Evolutionary conservation across 2,329 filamentous ascomycete species (phyloP), one percentile per base, ranked within the genome.

Genomic region (Cladosporium sphaerospermum): DNA sequence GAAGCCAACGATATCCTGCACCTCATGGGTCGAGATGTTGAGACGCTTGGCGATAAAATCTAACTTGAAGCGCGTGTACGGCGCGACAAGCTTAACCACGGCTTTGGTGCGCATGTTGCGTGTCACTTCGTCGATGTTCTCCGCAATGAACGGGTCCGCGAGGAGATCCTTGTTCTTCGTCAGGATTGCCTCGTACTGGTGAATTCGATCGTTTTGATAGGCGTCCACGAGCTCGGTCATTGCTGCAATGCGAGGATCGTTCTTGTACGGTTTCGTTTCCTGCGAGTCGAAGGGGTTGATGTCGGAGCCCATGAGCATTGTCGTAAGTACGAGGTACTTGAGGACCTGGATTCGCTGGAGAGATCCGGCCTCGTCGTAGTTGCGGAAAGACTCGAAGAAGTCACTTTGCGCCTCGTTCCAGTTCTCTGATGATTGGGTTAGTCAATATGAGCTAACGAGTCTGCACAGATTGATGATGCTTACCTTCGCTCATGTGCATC

Each of bases 281-380:
- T 97, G 93, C 8, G 91, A 96, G 71, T 97, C 92, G 69, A 99
- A 97, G 0, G 93, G 93, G 69, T 97, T 97, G 80, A 99, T 99
- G 70, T 95, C 84, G 39, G 92, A 96, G 68, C 92, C 91, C 88
- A 96, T 96, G 54, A 99, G 78, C 93, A 99, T 97, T 40, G 92
- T 97, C 23, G 92, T 92, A 55, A 99, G 80, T 31, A 99, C 86
- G 31, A 99, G 81, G 66, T 99, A 99, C 73, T 96, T 97, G 62
- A 99, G 82, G 13, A 97, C 93, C 71, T 97, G 92, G 62, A 97
- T 97, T 45, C 93, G 84, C 71, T 97, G 92, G 64, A 96, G 80
- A 23, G 91, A 96, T 43, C 93, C 93, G 39, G 93, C 93, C 75
- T 99, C 93, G 68, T 99, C 93, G 73, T 97, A 99, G 74, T 96